phyloP scores from a whole-genome alignment of 192 early-diverging fungal species.

The Cladochytrium replicatum region DNA sequence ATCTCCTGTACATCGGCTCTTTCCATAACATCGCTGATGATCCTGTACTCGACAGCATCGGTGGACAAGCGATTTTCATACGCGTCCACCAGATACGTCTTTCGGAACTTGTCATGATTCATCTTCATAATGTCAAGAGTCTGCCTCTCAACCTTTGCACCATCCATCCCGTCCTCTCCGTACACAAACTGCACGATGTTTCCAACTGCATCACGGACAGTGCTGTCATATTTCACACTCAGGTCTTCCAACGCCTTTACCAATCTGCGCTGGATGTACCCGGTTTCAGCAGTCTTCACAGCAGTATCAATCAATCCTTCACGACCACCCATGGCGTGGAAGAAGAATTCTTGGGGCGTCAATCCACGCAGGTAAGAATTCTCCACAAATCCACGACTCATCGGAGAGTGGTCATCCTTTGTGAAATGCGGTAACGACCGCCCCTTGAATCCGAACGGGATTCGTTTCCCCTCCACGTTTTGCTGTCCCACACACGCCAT shows the following conservation, averaged over 20 bases:
- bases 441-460: constrained; percentile 92
- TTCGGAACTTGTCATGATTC: constrained; percentile 60
- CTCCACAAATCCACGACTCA: constrained; percentile 80
- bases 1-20: constrained; percentile 56
- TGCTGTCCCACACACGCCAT: constrained; percentile 98
- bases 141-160: constrained; percentile 76
- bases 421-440: constrained; percentile 95
- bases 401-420: constrained; percentile 93
- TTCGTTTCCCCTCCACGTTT: constrained; percentile 97
- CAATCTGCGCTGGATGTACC: constrained; percentile 97
- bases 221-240: constrained; percentile 96
- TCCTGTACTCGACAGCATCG: constrained; percentile 49
- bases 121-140: constrained; percentile 59
- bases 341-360: constrained; percentile 97
- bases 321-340: constrained; percentile 99
- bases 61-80: no score
- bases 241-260: constrained; percentile 97
- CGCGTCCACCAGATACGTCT: constrained; percentile 75
- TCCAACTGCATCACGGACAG: constrained; percentile 87
- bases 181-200: constrained; percentile 94
- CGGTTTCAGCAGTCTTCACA: constrained; percentile 96
- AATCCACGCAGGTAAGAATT: constrained; percentile 84
- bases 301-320: constrained; percentile 99
- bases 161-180: constrained; percentile 99
- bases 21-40: constrained; percentile 68